Conservation (phyloP, 140 eudicot species). For the Stevia rebaudiana region DNA sequence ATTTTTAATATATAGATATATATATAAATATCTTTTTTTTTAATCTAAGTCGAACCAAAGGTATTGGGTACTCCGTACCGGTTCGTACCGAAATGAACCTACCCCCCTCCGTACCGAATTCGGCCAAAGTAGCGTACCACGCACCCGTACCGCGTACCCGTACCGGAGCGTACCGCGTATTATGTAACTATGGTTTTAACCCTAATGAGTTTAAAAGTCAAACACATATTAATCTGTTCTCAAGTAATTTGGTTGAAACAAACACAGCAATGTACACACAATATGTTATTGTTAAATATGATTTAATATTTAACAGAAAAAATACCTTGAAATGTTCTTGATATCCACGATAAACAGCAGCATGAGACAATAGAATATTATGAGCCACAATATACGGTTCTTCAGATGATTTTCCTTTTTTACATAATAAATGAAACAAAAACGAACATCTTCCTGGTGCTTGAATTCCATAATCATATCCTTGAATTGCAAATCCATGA, state of each 20-base stretch:
- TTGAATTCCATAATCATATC: constrained; percentile 79
- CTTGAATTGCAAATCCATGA: constrained; percentile 71
- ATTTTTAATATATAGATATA: too few relatives aligned
- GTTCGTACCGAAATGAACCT: too few relatives aligned
- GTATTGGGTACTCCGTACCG: too few relatives aligned
- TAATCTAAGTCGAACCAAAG: too few relatives aligned
- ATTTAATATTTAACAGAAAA: background rate
- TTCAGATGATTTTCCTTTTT: constrained; percentile 60
- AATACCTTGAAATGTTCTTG: constrained; percentile 59
- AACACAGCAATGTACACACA: background rate
- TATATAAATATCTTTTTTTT: too few relatives aligned
- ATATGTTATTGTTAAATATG: background rate
- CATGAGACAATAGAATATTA: constrained; percentile 78
- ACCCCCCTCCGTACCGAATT: too few relatives aligned
- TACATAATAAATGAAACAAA: constrained; percentile 65
- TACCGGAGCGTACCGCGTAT: too few relatives aligned
- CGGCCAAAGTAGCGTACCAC: too few relatives aligned
- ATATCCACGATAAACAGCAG: constrained; percentile 65
- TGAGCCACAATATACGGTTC: constrained; percentile 93
- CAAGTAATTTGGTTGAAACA: background rate
- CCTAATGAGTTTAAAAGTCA: background rate
- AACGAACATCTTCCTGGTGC: constrained; percentile 97
- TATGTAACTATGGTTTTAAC: too few relatives aligned
- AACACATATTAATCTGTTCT: background rate
- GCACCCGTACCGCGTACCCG: too few relatives aligned